Percentiles rank a stretch among this genome's conserved stretches.
Conservation (phyloP, 257 asterid genomes). For the Solanum chaucha region DNA sequence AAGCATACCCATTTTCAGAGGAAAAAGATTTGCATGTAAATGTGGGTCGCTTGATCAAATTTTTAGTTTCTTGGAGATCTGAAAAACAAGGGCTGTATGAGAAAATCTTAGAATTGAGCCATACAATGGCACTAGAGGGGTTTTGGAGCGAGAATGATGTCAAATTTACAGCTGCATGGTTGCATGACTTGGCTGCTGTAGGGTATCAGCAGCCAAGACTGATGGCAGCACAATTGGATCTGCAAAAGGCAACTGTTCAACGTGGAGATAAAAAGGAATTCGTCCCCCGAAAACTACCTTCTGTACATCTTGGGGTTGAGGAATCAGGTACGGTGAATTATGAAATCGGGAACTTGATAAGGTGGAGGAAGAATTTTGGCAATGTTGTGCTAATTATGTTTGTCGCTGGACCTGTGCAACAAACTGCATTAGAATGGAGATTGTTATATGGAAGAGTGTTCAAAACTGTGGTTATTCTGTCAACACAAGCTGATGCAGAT, state of each 20-base stretch:
- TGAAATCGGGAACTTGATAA: constrained; percentile 81
- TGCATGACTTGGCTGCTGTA: constrained; percentile 84
- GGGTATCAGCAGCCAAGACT: constrained; percentile 90
- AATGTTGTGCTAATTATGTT: constrained; percentile 83
- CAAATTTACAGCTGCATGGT: constrained; percentile 89
- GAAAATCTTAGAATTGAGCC: constrained; percentile 74
- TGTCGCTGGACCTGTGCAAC: constrained; percentile 78
- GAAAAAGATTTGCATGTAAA: constrained; percentile 93
- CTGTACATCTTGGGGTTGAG: constrained; percentile 99
- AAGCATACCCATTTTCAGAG: constrained; percentile 81
- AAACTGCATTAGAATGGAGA: constrained; percentile 97
- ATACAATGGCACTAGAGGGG: constrained; percentile 88
- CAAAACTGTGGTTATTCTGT: constrained; percentile 82
- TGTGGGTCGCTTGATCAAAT: constrained; percentile 72
- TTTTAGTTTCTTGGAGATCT: constrained; percentile 82
- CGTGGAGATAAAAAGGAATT: constrained; percentile 77
- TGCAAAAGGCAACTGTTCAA: constrained; percentile 69
- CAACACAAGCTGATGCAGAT: constrained; percentile 57
- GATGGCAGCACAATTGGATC: constrained; percentile 64
- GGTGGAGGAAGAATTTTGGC: constrained; percentile 90
- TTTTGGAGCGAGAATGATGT: constrained; percentile 87
- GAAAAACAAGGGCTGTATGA: constrained; percentile 56
- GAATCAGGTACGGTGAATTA: constrained; percentile 76
- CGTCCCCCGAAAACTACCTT: constrained; percentile 76
- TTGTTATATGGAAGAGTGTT: constrained; percentile 88